phyloP scores from a whole-genome alignment of 257 asterid genomes.

The Solanum neorickii region DNA sequence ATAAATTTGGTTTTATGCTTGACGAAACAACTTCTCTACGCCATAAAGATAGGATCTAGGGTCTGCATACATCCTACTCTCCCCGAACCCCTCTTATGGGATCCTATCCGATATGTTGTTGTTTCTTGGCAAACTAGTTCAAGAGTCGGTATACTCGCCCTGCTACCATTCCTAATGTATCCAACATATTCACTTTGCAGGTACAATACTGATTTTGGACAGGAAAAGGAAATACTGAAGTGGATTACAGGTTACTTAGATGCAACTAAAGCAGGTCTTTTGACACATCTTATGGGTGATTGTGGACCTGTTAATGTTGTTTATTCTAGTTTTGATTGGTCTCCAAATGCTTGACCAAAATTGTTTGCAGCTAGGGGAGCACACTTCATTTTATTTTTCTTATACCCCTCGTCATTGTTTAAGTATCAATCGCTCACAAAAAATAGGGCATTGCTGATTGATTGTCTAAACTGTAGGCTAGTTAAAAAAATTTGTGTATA shows the following conservation, averaged over 20 bases:
- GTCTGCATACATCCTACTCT: background rate
- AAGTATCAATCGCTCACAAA: background rate
- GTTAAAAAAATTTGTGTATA: background rate
- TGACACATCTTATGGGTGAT: constrained; percentile 68
- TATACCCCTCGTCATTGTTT: background rate
- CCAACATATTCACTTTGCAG: constrained; percentile 21
- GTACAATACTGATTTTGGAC: constrained; percentile 83
- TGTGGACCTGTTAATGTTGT: constrained; percentile 50
- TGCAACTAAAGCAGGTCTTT: constrained; percentile 77
- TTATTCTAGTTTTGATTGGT: constrained; percentile 69
- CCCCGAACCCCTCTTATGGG: background rate
- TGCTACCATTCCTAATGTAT: background rate
- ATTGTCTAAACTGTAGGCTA: background rate
- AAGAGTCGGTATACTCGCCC: background rate
- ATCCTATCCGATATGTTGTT: background rate
- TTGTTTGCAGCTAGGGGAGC: background rate
- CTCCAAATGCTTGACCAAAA: constrained; percentile 30
- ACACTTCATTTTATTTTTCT: background rate
- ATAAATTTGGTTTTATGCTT: background rate
- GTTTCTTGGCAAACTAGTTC: background rate
- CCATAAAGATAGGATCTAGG: background rate
- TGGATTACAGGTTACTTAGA: constrained; percentile 70
- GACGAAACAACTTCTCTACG: background rate
- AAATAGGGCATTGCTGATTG: background rate
- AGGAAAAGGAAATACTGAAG: constrained; percentile 51